Evolutionary conservation across 1,139 yeast genomes (phyloP).

Genomic region (Suhomyces wounanorum): DNA sequence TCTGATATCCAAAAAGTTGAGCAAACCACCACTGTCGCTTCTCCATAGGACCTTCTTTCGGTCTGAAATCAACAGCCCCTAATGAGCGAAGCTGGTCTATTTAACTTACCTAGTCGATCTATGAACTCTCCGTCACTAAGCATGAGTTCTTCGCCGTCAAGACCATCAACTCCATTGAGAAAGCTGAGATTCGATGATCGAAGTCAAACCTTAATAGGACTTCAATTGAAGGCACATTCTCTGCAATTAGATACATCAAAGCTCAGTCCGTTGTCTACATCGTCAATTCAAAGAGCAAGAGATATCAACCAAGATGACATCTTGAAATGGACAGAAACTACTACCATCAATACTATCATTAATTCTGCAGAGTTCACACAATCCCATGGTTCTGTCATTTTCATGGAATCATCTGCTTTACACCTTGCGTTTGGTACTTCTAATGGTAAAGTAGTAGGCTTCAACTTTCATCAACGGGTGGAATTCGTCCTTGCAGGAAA

Average conservation of each 20-base stretch:
- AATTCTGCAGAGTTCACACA: slow-evolving; percentile 27
- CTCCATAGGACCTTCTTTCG: background rate
- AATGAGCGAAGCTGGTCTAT: slow-evolving; percentile 7
- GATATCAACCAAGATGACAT: slow-evolving; percentile 9
- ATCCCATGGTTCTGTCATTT: slow-evolving; percentile 52
- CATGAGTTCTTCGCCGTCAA: slow-evolving; percentile 5
- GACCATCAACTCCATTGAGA: slow-evolving; percentile 11
- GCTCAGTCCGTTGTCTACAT: background rate
- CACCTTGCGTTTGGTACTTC: slow-evolving; percentile 64
- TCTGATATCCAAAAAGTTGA: background rate
- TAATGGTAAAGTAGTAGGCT: slow-evolving; percentile 58
- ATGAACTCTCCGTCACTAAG: slow-evolving; percentile 16
- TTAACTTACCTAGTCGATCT: slow-evolving; percentile 17
- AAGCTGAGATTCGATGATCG: slow-evolving; percentile 42
- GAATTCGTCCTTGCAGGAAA: slow-evolving; percentile 38
- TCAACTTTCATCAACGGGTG: slow-evolving; percentile 63
- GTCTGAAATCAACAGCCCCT: background rate
- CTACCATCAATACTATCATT: slow-evolving; percentile 22
- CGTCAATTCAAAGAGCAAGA: background rate
- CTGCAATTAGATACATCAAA: background rate
- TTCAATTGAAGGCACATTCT: slow-evolving; percentile 19
- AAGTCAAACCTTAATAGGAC: slow-evolving; percentile 34
- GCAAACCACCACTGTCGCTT: background rate
- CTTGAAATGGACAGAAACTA: slow-evolving; percentile 31
- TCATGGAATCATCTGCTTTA: slow-evolving; percentile 48